Base-by-base conservation (phyloP, 371 early-diverging fungal genomes). In the Mucor circinelloides region DNA sequence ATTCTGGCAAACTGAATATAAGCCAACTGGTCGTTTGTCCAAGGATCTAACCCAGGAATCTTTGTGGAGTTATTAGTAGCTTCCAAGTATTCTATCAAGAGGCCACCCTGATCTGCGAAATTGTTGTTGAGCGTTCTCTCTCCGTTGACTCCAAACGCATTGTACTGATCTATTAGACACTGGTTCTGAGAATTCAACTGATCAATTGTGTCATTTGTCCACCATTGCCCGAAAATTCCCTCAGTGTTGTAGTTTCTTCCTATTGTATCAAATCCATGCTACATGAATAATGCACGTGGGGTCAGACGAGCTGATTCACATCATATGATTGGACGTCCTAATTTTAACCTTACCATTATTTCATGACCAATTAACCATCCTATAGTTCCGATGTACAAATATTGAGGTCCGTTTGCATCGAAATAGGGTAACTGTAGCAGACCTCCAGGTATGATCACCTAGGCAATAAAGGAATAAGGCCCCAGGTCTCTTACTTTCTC, bases 41-140 rank as follows among this genome's bases (percentile, higher is more conserved):
- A 81, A 34, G 73, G 62, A 21, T 76, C 75, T 27, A 90, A 59
- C 3, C 90, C 90, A 3, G 89, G 82, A 3, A 76, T 23, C 23
- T 58, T 52, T 23, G 15, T 28, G 30, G 7, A 36, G 34, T 7
- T 28, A 46, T n/a, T 9, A 23, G 44, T 48, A 0, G n/a, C 23
- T 36, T 32, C 38, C 32, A 56, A n/a, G 12, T 63, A 25, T 25
- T 67, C 67, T 21, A 50, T 7, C 52, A 67, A 23, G n/a, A 48
- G 55, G 28, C 87, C 93, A 13, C 89, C 91, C 42, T 85, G 82
- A 64, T 93, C 93, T 0, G 94, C 93, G 27, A 93, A 56, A 64
- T 93, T 93, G 66, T 89, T 88, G 17, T 87, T 84, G 6, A 93
- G 70, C 2, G 91, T 93, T 23, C 83, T 69, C 40, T 82, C 73